A percentile compares a stretch with the other conserved stretches of the same genome.
Conservation (phyloP, 1,284 basidiomycete species). For the Mixia osmundae region DNA sequence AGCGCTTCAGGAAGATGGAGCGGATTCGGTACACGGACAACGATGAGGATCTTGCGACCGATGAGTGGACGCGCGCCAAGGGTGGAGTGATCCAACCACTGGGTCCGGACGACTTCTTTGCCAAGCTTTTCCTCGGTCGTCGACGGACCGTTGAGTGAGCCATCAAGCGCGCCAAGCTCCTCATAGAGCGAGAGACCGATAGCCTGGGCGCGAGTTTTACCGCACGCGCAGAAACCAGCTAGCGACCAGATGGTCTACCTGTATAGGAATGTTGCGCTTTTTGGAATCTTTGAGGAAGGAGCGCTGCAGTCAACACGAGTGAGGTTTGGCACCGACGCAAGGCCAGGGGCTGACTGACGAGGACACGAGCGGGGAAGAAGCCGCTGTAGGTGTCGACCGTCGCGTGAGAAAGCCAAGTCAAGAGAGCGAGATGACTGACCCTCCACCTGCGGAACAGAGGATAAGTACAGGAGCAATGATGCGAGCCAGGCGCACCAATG, state of each 20-base stretch:
- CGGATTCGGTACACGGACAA: too few species aligned
- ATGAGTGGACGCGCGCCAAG: conserved; percentile 41
- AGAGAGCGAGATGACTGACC: not conserved
- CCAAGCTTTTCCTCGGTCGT: conserved; percentile 37
- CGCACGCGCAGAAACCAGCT: conserved; percentile 61
- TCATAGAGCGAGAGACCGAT: conserved; percentile 86
- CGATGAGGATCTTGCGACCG: conserved; percentile 54
- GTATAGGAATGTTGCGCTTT: not conserved
- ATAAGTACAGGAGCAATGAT: not conserved
- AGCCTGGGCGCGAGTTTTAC: conserved; percentile 63
- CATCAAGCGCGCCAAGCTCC: conserved; percentile 26
- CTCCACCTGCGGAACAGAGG: not conserved
- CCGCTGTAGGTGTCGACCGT: not conserved
- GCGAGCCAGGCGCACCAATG: not conserved
- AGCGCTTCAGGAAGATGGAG: not conserved
- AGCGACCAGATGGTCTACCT: too few species aligned
- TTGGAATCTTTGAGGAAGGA: not conserved
- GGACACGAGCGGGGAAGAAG: conserved; percentile 1
- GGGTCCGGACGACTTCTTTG: conserved; percentile 62
- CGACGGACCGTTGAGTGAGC: not conserved
- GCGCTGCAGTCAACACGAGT: too few species aligned
- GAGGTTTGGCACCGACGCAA: too few species aligned
- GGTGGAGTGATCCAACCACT: conserved; percentile 43
- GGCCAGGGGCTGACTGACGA: too few species aligned
- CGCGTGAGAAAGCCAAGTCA: not conserved